Conservation (phyloP, 257 asterid species). For the Scutellaria barbata region DNA sequence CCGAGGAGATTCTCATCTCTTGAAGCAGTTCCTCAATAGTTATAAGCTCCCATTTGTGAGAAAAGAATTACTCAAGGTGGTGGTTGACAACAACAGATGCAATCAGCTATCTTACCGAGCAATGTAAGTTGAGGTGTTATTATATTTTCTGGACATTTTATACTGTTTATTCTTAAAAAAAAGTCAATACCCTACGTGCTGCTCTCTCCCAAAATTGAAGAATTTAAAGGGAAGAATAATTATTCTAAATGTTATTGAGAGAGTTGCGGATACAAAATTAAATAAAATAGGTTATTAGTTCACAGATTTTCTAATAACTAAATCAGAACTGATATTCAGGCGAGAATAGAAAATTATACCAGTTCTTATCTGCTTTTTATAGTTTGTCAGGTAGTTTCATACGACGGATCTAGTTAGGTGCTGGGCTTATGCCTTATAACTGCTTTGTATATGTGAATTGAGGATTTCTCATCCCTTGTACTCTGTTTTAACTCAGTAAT, state of each 20-base stretch:
- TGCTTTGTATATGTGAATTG: too few relatives aligned
- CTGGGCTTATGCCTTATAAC: too few relatives aligned
- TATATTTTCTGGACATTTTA: conserved; percentile 19
- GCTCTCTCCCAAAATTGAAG: neutral
- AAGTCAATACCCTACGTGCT: conserved; percentile 1
- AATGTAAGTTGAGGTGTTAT: conserved; percentile 62
- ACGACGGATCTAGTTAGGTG: too few relatives aligned
- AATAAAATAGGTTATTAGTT: too few relatives aligned
- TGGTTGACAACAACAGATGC: conserved; percentile 42
- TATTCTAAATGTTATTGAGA: neutral
- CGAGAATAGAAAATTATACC: too few relatives aligned
- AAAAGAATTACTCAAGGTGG: conserved; percentile 40
- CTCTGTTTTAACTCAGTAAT: too few relatives aligned
- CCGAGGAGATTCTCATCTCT: conserved; percentile 73
- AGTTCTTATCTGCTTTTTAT: too few relatives aligned
- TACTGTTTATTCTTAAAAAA: conserved; percentile 17
- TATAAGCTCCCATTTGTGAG: conserved; percentile 73
- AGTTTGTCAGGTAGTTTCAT: too few relatives aligned
- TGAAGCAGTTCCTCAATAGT: conserved; percentile 73
- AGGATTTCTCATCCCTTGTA: too few relatives aligned
- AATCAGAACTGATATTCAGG: too few relatives aligned
- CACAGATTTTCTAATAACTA: too few relatives aligned
- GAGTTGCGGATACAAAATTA: neutral
- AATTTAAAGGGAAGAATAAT: neutral
- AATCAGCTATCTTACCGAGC: conserved; percentile 70